Percentiles rank a stretch among this genome's conserved stretches.
Evolutionary conservation across 805 yeast species (phyloP).

Genomic region (Kazachstania taianensis): DNA sequence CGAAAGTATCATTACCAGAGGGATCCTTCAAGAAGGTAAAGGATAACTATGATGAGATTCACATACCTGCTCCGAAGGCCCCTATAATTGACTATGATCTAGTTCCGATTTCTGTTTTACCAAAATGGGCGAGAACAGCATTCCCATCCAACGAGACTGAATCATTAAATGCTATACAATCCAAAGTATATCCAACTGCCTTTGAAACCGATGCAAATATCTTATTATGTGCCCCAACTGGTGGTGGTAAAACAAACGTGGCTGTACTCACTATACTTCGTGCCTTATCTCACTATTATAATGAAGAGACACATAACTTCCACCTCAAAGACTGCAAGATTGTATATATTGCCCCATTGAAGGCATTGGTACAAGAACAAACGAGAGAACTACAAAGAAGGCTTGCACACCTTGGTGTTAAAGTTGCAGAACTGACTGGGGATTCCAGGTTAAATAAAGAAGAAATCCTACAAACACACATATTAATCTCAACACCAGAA

Average conservation of each 20-base stretch:
- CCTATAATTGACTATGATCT: slow-evolving; percentile 34
- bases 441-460: slow-evolving; percentile 68
- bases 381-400: slow-evolving; percentile 75
- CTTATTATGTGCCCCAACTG: slow-evolving; percentile 92
- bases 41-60: slow-evolving; percentile 75
- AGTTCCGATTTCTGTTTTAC: slow-evolving; percentile 52
- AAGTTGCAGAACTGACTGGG: slow-evolving; percentile 83
- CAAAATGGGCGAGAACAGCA: slow-evolving; percentile 72
- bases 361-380: slow-evolving; percentile 93
- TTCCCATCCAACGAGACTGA: slow-evolving; percentile 61
- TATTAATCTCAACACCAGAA: slow-evolving; percentile 90
- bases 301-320: slow-evolving; percentile 38
- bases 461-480: slow-evolving; percentile 69
- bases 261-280: slow-evolving; percentile 78
- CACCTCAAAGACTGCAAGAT: slow-evolving; percentile 53
- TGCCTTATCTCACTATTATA: slow-evolving; percentile 44
- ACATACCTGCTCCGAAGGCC: slow-evolving; percentile 74
- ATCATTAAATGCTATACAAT: slow-evolving; percentile 72
- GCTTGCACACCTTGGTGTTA: slow-evolving; percentile 50
- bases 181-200: slow-evolving; percentile 71
- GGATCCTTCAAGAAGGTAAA: slow-evolving; percentile 74
- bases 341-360: slow-evolving; percentile 85
- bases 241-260: slow-evolving; percentile 97
- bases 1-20: slow-evolving; percentile 65
- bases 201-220: slow-evolving; percentile 62